phyloP scores from a whole-genome alignment of 2,329 filamentous ascomycete genomes.

The Ramularia collo-cygni region DNA sequence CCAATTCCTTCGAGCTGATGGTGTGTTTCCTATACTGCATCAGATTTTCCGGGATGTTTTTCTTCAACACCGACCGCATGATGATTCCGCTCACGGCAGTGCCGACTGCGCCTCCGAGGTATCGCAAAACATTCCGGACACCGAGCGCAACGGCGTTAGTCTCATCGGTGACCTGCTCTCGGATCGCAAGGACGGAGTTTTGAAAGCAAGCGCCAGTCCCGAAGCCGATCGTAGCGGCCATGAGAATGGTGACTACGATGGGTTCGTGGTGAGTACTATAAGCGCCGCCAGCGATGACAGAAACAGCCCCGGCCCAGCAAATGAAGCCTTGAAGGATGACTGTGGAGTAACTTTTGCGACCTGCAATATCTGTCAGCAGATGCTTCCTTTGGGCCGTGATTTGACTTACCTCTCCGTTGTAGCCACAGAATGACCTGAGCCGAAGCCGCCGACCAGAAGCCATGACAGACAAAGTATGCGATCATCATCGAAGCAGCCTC shows the following conservation, averaged over 20 bases:
- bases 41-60: constrained; percentile 3
- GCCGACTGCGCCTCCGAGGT: constrained; percentile 18
- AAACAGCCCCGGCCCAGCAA: constrained; percentile 14
- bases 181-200: constrained; percentile 19
- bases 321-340: constrained; percentile 17
- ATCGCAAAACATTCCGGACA: constrained; percentile 19
- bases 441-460: constrained; percentile 13
- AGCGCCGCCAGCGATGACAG: constrained; percentile 4
- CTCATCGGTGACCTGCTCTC: constrained; percentile 14
- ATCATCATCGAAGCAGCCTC: constrained; percentile 10
- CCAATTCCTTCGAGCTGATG: too few species aligned
- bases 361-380: too few species aligned
- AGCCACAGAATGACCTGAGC: constrained; percentile 11
- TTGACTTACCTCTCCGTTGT: constrained; percentile 3
- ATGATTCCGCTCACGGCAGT: constrained; percentile 17
- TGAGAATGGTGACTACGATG: constrained; percentile 5
- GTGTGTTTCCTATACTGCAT: too few species aligned
- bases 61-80: constrained; percentile 1
- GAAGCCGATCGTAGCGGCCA: constrained; percentile 16
- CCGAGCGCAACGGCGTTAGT: constrained; percentile 16
- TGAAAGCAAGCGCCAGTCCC: constrained; percentile 21
- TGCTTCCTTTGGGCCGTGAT: too few species aligned
- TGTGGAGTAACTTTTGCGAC: constrained; percentile 11
- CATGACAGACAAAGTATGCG: constrained; percentile 19
- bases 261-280: not conserved